Evolutionary conservation across 192 early-diverging fungal species (phyloP).

Genomic region (Entomortierella parvispora): DNA sequence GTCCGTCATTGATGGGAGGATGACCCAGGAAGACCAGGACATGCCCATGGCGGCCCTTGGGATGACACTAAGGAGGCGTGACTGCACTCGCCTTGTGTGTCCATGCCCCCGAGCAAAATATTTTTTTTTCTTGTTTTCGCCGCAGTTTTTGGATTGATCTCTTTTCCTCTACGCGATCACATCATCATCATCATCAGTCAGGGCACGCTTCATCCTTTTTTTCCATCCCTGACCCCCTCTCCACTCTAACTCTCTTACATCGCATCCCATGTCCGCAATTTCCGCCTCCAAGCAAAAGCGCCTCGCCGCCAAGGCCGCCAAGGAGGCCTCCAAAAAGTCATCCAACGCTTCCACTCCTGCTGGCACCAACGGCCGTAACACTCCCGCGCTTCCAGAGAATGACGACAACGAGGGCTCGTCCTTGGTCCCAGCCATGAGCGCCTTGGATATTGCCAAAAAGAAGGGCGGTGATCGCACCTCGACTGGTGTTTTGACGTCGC

Average conservation of each 20-base stretch:
- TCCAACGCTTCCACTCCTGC: slow-evolving; percentile 50
- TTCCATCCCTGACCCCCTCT: slow-evolving; percentile 2
- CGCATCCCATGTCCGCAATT: slow-evolving; percentile 21
- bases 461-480: slow-evolving; percentile 85
- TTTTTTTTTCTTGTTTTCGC: background rate
- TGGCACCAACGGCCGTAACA: slow-evolving; percentile 48
- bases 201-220: background rate
- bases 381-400: slow-evolving; percentile 20
- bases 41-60: too few relatives aligned
- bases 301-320: slow-evolving; percentile 76
- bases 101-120: too few relatives aligned
- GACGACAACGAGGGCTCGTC: slow-evolving; percentile 21
- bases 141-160: slow-evolving; percentile 4
- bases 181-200: too few relatives aligned
- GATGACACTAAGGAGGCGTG: too few relatives aligned
- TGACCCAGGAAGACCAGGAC: too few relatives aligned
- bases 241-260: background rate
- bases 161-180: background rate
- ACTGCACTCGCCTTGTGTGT: too few relatives aligned
- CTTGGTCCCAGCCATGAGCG: slow-evolving; percentile 31
- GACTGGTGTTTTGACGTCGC: slow-evolving; percentile 92
- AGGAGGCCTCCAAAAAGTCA: slow-evolving; percentile 57
- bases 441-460: slow-evolving; percentile 66
- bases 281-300: slow-evolving; percentile 87
- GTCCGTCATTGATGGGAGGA: too few relatives aligned